Evolutionary conservation across 1,139 yeast species (phyloP).

Genomic region (Magnusiomyces paraingens): DNA sequence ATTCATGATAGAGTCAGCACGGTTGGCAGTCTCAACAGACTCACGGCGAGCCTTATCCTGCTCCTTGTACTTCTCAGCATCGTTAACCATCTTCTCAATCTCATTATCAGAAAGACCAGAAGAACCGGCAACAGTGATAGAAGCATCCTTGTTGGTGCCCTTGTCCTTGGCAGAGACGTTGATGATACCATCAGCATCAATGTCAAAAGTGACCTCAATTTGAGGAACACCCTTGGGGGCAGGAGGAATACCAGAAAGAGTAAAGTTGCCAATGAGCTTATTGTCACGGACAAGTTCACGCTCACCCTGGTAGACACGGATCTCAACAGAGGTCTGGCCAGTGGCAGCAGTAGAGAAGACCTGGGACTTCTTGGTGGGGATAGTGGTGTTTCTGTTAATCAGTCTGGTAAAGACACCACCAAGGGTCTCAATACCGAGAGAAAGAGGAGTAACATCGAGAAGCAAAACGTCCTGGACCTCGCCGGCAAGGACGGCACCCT

Average conservation of each 20-base stretch:
- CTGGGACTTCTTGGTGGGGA: conserved; percentile 96
- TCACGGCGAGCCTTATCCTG: conserved; percentile 94
- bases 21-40: conserved; percentile 92
- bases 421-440: conserved; percentile 96
- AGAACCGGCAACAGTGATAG: conserved; percentile 97
- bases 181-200: conserved; percentile 98
- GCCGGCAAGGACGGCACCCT: conserved; percentile 98
- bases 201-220: conserved; percentile 95
- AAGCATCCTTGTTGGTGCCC: conserved; percentile 97
- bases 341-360: conserved; percentile 98
- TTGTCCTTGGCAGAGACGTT: conserved; percentile 98
- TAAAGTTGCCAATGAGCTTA: conserved; percentile 97
- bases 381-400: conserved; percentile 96
- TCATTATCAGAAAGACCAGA: conserved; percentile 95
- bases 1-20: conserved; percentile 93
- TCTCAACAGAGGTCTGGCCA: conserved; percentile 98
- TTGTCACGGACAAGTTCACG: conserved; percentile 98
- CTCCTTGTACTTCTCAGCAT: conserved; percentile 96
- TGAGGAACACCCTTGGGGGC: conserved; percentile 99
- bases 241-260: conserved; percentile 89
- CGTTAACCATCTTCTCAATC: conserved; percentile 97
- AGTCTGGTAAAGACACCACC: conserved; percentile 99
- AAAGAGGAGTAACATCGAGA: conserved; percentile 95
- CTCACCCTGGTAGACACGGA: conserved; percentile 99
- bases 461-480: conserved; percentile 93